Evolutionary conservation across 2,329 filamentous ascomycete genomes (phyloP).

Genomic region (Hymenoscyphus scutula): DNA sequence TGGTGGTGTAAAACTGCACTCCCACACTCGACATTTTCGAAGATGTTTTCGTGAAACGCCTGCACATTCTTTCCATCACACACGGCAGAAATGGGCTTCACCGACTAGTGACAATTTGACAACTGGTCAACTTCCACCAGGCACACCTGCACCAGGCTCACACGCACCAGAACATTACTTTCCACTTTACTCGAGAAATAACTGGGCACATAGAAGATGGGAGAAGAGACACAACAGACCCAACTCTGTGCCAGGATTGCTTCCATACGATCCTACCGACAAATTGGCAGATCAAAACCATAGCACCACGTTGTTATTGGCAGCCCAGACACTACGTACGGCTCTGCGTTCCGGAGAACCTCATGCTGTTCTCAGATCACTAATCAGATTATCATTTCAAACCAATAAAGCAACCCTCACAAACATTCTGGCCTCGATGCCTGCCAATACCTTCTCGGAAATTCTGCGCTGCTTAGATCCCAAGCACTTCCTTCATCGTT

Average conservation of each 20-base stretch:
- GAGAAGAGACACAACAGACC: neutral
- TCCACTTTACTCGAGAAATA: neutral
- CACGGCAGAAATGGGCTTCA: neutral
- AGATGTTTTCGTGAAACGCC: neutral
- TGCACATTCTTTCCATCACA: too few species aligned
- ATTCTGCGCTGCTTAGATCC: constrained; percentile 63
- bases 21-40: neutral
- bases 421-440: constrained; percentile 42
- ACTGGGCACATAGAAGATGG: neutral
- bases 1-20: neutral
- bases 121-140: neutral
- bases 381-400: constrained; percentile 15
- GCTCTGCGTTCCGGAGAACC: constrained; percentile 21
- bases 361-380: constrained; percentile 17
- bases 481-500: constrained; percentile 45
- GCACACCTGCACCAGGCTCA: neutral
- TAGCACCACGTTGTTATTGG: neutral
- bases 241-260: neutral
- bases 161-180: neutral
- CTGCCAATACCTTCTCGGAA: constrained; percentile 59
- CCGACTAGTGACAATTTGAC: neutral
- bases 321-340: constrained; percentile 4
- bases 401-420: constrained; percentile 13
- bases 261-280: neutral
- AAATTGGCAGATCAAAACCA: neutral